A percentile compares a stretch with the other conserved stretches of the same genome.
These are phyloP conservation scores for Gnomoniopsis smithogilvyi DNA, from an alignment of 2,329 filamentous ascomycete species.

Conservation along the genomic window DNA sequence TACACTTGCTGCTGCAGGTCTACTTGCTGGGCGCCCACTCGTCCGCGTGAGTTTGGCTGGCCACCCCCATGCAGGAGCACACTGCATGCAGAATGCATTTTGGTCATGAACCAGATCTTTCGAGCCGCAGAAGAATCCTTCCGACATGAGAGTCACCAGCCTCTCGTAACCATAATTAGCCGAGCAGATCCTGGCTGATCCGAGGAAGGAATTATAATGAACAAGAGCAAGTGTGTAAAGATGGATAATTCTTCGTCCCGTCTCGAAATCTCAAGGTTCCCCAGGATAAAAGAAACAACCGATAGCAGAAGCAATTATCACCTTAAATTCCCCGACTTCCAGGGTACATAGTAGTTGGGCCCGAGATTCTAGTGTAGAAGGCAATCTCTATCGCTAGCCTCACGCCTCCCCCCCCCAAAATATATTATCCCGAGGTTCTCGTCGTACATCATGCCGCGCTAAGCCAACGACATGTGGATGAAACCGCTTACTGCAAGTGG, in stretches of 20 bases:
- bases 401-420: too few relatives aligned
- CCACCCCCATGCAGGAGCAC: background rate
- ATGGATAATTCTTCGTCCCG: background rate
- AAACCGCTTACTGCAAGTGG: background rate
- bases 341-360: background rate
- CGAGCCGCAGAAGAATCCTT: background rate
- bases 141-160: too few relatives aligned
- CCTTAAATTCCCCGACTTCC: background rate
- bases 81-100: background rate
- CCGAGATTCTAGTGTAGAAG: background rate
- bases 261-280: background rate
- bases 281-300: background rate
- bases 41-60: background rate
- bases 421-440: background rate
- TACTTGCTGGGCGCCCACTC: background rate
- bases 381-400: background rate
- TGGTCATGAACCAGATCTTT: background rate
- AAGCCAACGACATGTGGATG: background rate
- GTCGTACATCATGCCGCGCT: background rate
- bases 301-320: background rate
- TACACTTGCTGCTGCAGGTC: background rate
- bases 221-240: background rate
- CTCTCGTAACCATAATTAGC: too few relatives aligned
- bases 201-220: background rate
- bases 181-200: background rate